Evolutionary conservation across 1,139 yeast species (phyloP), one percentile per base, ranked within the genome.

Genomic region (Yamadazyma conglobata): DNA sequence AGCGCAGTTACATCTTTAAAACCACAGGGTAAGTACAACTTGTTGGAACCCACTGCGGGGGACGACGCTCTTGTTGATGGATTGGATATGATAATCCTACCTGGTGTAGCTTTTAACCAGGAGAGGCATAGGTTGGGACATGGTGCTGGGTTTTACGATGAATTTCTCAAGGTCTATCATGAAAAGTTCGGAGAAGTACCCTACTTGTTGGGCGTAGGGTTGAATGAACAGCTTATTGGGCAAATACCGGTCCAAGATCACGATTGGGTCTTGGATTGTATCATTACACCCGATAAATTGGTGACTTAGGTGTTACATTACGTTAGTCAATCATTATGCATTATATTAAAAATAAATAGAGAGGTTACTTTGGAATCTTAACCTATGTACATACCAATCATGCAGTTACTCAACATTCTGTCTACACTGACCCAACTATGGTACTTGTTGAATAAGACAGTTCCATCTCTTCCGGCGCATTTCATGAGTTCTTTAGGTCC

Each of bases 101-200:
- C 97, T 0, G 97, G 95, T 0, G 80, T 91, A 1, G 96, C 87
- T 1, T 89, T 86, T 51, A 69, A 82, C 3, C 43, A 38, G 1
- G 32, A 44, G 6, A 75, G 79, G 30, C 60, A 65, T 19, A 56
- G 98, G 35, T 54, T 91, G 16, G 98, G 97, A 1, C 95, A 88
- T 52, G 98, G 98, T 1, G 93, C 81, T 8, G 98, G 96, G 0
- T 88, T 74, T 54, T 91, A 91, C 54, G 97, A 91, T 53, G 86
- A 80, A 43, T 89, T 76, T 50, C 65, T 87, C 22, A 58, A 63
- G 22, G 60, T 79, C 25, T 79, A 78, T 46, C 30, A 46, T n/a
- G 45, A 53, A 19, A 55, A 52, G 42, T 54, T 58, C 36, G 44
- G 46, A 1, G 43, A 36, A 14, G 45, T 32, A 16, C 83, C 84